These are phyloP conservation scores for Casuarina cunninghamiana DNA, from an alignment of 306 rosid species.

Conservation along the genomic window DNA sequence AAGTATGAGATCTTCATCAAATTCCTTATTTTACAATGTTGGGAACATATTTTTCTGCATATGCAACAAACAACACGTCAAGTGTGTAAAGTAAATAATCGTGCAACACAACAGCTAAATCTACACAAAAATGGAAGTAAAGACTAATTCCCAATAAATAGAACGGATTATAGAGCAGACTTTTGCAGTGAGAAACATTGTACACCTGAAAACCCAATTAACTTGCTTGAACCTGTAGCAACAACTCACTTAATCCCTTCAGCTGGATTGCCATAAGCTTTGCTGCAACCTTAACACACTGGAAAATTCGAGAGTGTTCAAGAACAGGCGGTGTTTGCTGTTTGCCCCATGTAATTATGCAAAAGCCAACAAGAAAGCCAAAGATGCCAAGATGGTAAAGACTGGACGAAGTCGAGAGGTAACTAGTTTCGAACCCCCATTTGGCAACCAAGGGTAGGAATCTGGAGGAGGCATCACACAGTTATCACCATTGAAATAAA, in stretches of 20 bases:
- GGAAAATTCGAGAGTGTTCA: constrained; percentile 18
- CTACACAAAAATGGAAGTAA: constrained; percentile 22
- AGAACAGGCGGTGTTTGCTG: constrained; percentile 18
- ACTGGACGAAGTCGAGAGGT: constrained; percentile 40
- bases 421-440: constrained; percentile 47
- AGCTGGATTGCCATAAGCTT: constrained; percentile 27
- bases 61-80: constrained; percentile 22
- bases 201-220: constrained; percentile 24
- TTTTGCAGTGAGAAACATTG: constrained; percentile 17
- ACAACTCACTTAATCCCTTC: constrained; percentile 23
- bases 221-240: constrained; percentile 23
- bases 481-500: constrained; percentile 85
- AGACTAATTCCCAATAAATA: constrained; percentile 15
- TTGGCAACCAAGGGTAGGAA: constrained; percentile 94
- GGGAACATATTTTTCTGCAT: constrained; percentile 31
- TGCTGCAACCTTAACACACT: constrained; percentile 13
- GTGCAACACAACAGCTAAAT: constrained; percentile 20
- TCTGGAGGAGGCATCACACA: constrained; percentile 96
- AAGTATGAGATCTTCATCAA: constrained; percentile 22
- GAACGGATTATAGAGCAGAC: constrained; percentile 23
- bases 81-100: constrained; percentile 12
- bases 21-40: constrained; percentile 25
- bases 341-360: constrained; percentile 26
- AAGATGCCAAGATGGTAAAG: constrained; percentile 46
- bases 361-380: constrained; percentile 43